Percentiles rank a stretch among this genome's conserved stretches.
These are phyloP conservation scores for Clathrospora elynae DNA, from an alignment of 2,329 filamentous ascomycete species.

Conservation along the genomic window DNA sequence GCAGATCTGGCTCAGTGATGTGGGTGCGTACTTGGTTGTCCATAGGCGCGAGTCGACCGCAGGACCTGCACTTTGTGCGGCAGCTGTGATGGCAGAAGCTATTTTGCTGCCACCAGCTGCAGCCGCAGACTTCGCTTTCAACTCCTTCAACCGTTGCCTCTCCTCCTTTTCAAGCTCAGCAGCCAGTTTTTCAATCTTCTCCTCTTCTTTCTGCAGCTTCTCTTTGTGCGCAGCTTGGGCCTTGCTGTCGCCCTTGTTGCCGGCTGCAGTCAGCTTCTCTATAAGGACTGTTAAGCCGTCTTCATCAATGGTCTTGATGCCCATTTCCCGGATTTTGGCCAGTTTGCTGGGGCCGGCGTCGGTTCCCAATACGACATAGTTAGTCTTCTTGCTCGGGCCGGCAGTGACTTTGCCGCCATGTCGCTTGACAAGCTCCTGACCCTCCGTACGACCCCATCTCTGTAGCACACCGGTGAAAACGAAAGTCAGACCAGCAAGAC, in stretches of 20 bases:
- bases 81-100: slow-evolving; percentile 29
- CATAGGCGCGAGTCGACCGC: slow-evolving; percentile 62
- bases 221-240: slow-evolving; percentile 83
- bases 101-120: slow-evolving; percentile 48
- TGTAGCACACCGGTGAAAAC: slow-evolving; percentile 92
- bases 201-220: slow-evolving; percentile 83
- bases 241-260: slow-evolving; percentile 73
- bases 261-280: slow-evolving; percentile 76
- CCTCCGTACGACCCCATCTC: slow-evolving; percentile 81
- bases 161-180: slow-evolving; percentile 87
- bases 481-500: slow-evolving; percentile 85
- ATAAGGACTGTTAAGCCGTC: slow-evolving; percentile 90
- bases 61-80: slow-evolving; percentile 26
- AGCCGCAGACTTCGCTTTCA: slow-evolving; percentile 49
- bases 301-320: slow-evolving; percentile 92
- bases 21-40: slow-evolving; percentile 95
- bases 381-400: slow-evolving; percentile 89
- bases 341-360: slow-evolving; percentile 95
- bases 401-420: slow-evolving; percentile 91
- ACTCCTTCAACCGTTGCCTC: slow-evolving; percentile 69
- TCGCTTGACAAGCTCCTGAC: slow-evolving; percentile 81
- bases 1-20: slow-evolving; percentile 83
- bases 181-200: slow-evolving; percentile 79
- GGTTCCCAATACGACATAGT: slow-evolving; percentile 85
- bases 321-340: slow-evolving; percentile 77